These are phyloP conservation scores for Aristolochia fimbriata DNA, from an alignment of 164 flowering plant genomes.

Conservation along the genomic window DNA sequence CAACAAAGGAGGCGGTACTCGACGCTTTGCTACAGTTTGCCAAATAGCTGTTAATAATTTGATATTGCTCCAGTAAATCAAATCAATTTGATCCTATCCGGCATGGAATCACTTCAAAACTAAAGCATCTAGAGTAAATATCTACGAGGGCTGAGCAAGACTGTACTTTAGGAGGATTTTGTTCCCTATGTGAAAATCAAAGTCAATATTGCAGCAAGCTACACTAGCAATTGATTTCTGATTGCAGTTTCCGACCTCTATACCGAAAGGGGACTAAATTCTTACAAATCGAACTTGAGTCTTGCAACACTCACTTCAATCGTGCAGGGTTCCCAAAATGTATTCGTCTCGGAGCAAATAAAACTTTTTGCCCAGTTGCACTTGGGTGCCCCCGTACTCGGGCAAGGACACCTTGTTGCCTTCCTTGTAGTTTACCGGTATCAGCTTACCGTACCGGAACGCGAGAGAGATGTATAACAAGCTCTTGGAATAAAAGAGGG, in stretches of 20 bases:
- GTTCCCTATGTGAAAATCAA: too few relatives aligned
- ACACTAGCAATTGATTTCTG: too few relatives aligned
- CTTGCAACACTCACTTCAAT: too few relatives aligned
- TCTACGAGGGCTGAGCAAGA: too few relatives aligned
- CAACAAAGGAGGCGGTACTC: slow-evolving; percentile 51
- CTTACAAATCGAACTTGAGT: neutral
- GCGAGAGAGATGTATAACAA: too few relatives aligned
- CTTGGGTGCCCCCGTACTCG: slow-evolving; percentile 20
- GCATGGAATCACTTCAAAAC: too few relatives aligned
- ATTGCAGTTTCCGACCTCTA: too few relatives aligned
- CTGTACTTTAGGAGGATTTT: neutral
- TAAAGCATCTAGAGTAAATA: too few relatives aligned
- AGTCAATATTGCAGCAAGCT: too few relatives aligned
- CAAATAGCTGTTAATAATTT: slow-evolving; percentile 11
- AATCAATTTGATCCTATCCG: too few relatives aligned
- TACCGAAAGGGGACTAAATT: neutral
- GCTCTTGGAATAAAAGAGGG: too few relatives aligned
- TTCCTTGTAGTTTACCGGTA: slow-evolving; percentile 13
- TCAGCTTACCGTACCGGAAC: slow-evolving; percentile 9
- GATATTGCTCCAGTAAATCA: too few relatives aligned
- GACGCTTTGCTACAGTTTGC: slow-evolving; percentile 37
- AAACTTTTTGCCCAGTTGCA: slow-evolving; percentile 17
- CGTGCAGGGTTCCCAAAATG: slow-evolving; percentile 49
- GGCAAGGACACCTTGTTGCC: slow-evolving; percentile 17
- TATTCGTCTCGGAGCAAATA: slow-evolving; percentile 53